Evolutionary conservation across 495 filamentous ascomycete genomes (phyloP).

Genomic region (Letharia columbiana): DNA sequence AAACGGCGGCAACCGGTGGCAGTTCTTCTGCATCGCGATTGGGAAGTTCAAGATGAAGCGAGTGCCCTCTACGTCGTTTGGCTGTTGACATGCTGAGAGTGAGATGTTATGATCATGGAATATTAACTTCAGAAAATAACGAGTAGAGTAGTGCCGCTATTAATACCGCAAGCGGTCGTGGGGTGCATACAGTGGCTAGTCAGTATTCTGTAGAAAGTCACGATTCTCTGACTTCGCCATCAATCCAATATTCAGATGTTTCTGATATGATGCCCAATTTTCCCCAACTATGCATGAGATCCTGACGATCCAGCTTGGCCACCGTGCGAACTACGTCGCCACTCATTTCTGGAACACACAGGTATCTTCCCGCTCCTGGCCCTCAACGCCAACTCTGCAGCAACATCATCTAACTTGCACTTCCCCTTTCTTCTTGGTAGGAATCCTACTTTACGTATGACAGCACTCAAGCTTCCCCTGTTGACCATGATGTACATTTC

Average conservation of each 20-base stretch:
- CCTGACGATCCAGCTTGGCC: slow-evolving; percentile 86
- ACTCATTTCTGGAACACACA: slow-evolving; percentile 99
- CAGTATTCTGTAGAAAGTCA: not conserved
- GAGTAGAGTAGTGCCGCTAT: not conserved
- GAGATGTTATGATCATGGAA: not conserved
- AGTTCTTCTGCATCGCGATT: slow-evolving; percentile 34
- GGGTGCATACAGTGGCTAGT: not conserved
- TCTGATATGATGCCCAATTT: not conserved
- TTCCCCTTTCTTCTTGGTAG: slow-evolving; percentile 34
- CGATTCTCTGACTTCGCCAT: not conserved
- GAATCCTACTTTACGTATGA: slow-evolving; percentile 97
- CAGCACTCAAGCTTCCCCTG: slow-evolving; percentile 48
- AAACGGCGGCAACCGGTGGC: slow-evolving; percentile 72
- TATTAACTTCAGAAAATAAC: too few relatives aligned
- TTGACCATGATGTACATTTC: slow-evolving; percentile 93
- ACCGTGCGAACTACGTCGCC: slow-evolving; percentile 87
- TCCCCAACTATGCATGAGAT: slow-evolving; percentile 76
- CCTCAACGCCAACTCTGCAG: not conserved
- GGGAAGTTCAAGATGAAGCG: slow-evolving; percentile 26
- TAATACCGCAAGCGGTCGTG: not conserved
- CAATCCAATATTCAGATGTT: too few relatives aligned
- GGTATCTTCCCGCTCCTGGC: slow-evolving; percentile 34
- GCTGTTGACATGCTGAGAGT: slow-evolving; percentile 16
- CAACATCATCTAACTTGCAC: slow-evolving; percentile 21
- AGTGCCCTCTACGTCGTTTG: slow-evolving; percentile 20